Evolutionary conservation across 495 filamentous ascomycete species (phyloP), one percentile per base, ranked within the genome.

Genomic region (Penicillium turbatum): DNA sequence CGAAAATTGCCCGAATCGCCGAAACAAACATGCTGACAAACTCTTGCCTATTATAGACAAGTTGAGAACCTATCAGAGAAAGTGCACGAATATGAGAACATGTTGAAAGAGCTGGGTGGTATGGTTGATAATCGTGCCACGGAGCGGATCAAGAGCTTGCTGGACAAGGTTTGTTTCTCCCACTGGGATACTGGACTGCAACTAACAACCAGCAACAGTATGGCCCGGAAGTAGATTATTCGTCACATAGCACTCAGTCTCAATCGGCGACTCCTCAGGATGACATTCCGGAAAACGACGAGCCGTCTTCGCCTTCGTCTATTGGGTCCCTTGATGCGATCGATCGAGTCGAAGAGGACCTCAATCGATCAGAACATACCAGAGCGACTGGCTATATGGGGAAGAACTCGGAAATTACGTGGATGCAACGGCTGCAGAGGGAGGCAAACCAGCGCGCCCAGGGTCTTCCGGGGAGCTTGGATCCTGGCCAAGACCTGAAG

Each of bases 361-460:
- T 79, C 12, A 83, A 83, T 57, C 73, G 73, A 24, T 79, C 61
- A 27, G 72, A 77, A 54, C 62, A 67, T 36, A 65, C 73, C n/a
- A 58, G 76, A 46, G 74, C 76, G 3, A 85, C 79, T 9, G 85
- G 85, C 0, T 86, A 79, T 61, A 73, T 86, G 63, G 85, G 85
- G 11, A 85, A 85, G 55, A 84, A 79, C 45, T 87, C 83, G 0
- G 82, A 85, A 45, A 64, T 86, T 12, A 76, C 72, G 26, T 87
- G 85, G 84, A 77, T 86, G 57, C 81, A 82, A 62, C 64, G 72
- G 44, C 54, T 75, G 12, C 66, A 72, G 37, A 63, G 62, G 56
- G 68, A 75, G 48, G 64, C 66, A 13, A 67, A 71, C 24, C 62
- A 71, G 46, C 65, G 72, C 36, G 58, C 67, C 7, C 57, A 60